Conservation (phyloP, 2,329 filamentous ascomycete genomes). For the Aspergillus texensis region DNA sequence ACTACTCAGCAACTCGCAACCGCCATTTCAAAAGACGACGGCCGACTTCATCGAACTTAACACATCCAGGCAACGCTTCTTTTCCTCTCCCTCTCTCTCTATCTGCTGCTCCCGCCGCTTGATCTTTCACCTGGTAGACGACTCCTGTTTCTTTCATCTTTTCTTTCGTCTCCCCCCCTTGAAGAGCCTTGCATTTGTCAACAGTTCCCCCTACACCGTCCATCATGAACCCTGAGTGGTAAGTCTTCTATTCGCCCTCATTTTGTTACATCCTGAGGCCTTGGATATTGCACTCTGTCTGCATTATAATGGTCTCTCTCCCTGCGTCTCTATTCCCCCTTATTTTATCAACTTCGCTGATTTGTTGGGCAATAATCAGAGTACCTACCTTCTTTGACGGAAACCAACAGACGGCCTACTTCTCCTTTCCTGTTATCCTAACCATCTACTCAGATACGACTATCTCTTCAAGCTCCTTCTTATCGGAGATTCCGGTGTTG, state of each 20-base stretch:
- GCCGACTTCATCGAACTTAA: conserved; percentile 24
- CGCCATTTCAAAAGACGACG: conserved; percentile 27
- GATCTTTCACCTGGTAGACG: neutral
- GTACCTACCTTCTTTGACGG: neutral
- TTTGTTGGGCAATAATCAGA: conserved; percentile 3
- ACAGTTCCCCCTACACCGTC: conserved; percentile 18
- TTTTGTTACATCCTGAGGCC: neutral
- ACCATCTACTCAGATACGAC: conserved; percentile 77
- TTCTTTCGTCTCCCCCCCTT: conserved; percentile 12
- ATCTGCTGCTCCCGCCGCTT: conserved; percentile 11
- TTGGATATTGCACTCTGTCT: neutral
- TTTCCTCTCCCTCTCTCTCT: conserved; percentile 19
- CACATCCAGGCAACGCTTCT: conserved; percentile 19
- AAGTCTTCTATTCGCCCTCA: conserved; percentile 29
- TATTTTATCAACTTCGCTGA: neutral
- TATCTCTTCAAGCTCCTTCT: conserved; percentile 99
- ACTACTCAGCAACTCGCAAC: conserved; percentile 30
- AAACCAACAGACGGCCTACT: neutral
- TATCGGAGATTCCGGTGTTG: conserved; percentile 99
- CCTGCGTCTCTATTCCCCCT: neutral
- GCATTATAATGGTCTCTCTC: neutral
- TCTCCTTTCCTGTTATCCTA: conserved; percentile 26
- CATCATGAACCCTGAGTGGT: conserved; percentile 56
- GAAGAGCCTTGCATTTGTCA: neutral
- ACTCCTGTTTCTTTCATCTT: neutral